A percentile compares a stretch with the other conserved stretches of the same genome.
phyloP scores from a whole-genome alignment of 768 basidiomycete genomes.

The Podaxis mareebaensis region DNA sequence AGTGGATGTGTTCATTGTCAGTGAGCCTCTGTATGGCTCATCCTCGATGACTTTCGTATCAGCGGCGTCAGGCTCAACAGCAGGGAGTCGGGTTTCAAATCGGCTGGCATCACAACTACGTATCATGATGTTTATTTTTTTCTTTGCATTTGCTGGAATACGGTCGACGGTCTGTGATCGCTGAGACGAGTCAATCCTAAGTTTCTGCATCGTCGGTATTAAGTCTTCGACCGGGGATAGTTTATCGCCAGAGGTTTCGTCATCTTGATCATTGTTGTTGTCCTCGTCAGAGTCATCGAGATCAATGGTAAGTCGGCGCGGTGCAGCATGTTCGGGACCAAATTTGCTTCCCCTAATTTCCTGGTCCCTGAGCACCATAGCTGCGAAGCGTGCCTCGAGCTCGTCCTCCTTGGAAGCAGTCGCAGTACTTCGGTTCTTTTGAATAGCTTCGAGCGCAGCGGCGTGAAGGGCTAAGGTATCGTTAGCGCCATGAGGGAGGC shows the following conservation, averaged over 20 bases:
- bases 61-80: not conserved
- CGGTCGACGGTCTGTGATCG: not conserved
- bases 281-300: constrained; percentile 2
- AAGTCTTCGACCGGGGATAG: not conserved
- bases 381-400: constrained; percentile 8
- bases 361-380: not conserved
- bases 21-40: not conserved
- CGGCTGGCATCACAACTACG: not conserved
- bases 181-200: not conserved
- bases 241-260: not conserved
- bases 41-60: not conserved
- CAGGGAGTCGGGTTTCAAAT: not conserved
- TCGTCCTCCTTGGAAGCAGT: not conserved
- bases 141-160: not conserved
- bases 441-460: not conserved
- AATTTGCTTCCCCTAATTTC: not conserved
- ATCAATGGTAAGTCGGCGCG: constrained; percentile 1
- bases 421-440: not conserved
- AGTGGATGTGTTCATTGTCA: not conserved
- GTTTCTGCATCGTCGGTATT: not conserved
- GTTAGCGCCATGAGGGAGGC: constrained; percentile 10
- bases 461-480: constrained; percentile 16
- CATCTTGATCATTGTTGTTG: not conserved
- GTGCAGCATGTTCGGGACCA: not conserved
- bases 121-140: not conserved